phyloP scores from a whole-genome alignment of 352 stramenopile genomes.

The Phytophthora megakarya region DNA sequence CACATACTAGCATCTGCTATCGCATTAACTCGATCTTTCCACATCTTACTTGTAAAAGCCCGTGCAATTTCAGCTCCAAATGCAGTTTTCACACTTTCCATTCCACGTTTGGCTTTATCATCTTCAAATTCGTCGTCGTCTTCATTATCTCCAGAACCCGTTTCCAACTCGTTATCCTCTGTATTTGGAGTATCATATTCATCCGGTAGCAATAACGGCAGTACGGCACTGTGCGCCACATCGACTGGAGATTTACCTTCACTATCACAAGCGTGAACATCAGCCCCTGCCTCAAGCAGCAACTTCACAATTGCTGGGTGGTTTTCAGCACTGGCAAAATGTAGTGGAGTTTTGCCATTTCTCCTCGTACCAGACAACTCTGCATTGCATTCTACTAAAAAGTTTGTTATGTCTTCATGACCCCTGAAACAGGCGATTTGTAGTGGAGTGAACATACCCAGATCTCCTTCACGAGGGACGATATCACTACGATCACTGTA shows the following conservation, averaged over 20 bases:
- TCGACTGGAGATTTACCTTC: conserved; percentile 69
- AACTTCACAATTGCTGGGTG: conserved; percentile 68
- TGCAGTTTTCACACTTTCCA: conserved; percentile 39
- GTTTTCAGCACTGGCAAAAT: conserved; percentile 70
- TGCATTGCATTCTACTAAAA: conserved; percentile 85
- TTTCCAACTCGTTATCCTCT: conserved; percentile 33
- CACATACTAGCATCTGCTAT: conserved; percentile 57
- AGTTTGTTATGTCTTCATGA: conserved; percentile 70
- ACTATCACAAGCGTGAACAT: conserved; percentile 65
- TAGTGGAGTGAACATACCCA: conserved; percentile 77
- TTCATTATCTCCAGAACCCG: conserved; percentile 33
- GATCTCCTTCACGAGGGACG: conserved; percentile 54
- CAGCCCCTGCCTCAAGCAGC: conserved; percentile 67
- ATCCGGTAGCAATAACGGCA: conserved; percentile 54
- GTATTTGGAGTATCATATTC: conserved; percentile 38
- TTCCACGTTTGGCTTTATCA: conserved; percentile 18
- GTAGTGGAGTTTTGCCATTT: conserved; percentile 77
- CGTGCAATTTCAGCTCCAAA: conserved; percentile 64
- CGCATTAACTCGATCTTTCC: conserved; percentile 59
- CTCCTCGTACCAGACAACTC: conserved; percentile 63
- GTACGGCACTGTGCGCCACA: conserved; percentile 50
- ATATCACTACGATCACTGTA: conserved; percentile 68
- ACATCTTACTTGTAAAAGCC: conserved; percentile 57
- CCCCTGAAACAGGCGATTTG: conserved; percentile 82
- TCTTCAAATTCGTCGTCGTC: conserved; percentile 50